A percentile compares a stretch with the other conserved stretches of the same genome.
phyloP scores from a whole-genome alignment of 2,329 filamentous ascomycete genomes.

The Trichophyton simii region DNA sequence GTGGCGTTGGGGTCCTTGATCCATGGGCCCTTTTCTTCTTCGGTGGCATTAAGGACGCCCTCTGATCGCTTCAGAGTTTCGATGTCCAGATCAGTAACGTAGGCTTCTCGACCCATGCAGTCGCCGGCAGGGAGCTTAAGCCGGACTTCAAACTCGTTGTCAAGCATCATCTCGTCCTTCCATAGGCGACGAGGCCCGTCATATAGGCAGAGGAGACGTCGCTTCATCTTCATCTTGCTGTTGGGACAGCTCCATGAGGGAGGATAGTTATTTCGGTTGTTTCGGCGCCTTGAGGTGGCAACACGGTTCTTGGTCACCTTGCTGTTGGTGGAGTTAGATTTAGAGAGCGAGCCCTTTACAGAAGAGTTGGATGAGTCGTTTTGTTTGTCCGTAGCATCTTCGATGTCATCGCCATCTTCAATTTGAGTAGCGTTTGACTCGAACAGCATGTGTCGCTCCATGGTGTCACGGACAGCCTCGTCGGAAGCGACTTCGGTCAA shows the following conservation, averaged over 20 bases:
- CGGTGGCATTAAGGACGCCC: constrained; percentile 64
- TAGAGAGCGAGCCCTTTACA: constrained; percentile 22
- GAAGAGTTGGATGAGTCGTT: constrained; percentile 34
- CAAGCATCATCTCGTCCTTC: constrained; percentile 99
- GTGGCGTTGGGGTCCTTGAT: constrained; percentile 24
- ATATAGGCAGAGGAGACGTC: constrained; percentile 86
- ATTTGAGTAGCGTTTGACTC: constrained; percentile 35
- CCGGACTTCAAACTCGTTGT: constrained; percentile 86
- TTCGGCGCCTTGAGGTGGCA: constrained; percentile 52
- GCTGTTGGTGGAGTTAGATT: constrained; percentile 27
- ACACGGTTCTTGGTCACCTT: constrained; percentile 59
- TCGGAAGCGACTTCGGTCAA: constrained; percentile 49
- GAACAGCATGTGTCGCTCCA: constrained; percentile 46
- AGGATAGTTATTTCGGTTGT: constrained; percentile 87
- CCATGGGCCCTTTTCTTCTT: constrained; percentile 81
- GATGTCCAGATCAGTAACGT: constrained; percentile 86
- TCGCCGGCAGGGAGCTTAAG: constrained; percentile 67
- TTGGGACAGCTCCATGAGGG: constrained; percentile 85
- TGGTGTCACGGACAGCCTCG: constrained; percentile 43
- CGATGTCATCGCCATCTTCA: constrained; percentile 48
- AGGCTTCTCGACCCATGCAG: constrained; percentile 68
- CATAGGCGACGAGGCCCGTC: constrained; percentile 76
- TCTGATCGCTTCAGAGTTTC: constrained; percentile 81
- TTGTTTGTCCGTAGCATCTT: constrained; percentile 25
- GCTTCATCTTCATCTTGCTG: constrained; percentile 96